phyloP scores from a whole-genome alignment of 2,329 filamentous ascomycete species.

The Neopestalotiopsis sp. region DNA sequence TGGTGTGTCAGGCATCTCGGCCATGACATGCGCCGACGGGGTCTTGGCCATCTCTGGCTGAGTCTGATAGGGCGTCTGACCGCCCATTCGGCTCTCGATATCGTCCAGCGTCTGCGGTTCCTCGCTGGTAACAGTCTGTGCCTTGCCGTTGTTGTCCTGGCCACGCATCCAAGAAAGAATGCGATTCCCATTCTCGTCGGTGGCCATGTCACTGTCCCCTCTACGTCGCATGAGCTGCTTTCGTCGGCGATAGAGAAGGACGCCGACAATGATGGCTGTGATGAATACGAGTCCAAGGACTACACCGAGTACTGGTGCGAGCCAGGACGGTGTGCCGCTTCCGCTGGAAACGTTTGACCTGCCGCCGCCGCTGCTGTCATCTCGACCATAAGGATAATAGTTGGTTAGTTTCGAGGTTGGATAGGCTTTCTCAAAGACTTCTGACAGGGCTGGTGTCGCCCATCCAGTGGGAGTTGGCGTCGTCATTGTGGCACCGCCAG shows the following conservation, averaged over 20 bases:
- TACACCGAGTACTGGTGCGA: constrained; percentile 67
- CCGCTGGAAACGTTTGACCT: constrained; percentile 26
- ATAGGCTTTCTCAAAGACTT: constrained; percentile 62
- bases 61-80: constrained; percentile 25
- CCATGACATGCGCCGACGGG: constrained; percentile 25
- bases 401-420: constrained; percentile 59
- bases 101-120: constrained; percentile 43
- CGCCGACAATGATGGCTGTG: constrained; percentile 54
- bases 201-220: constrained; percentile 44
- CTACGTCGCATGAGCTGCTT: constrained; percentile 45
- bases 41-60: constrained; percentile 16
- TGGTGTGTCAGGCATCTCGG: constrained; percentile 49
- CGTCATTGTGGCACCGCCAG: constrained; percentile 73
- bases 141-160: constrained; percentile 48
- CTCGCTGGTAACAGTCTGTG: constrained; percentile 53
- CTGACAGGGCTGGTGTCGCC: constrained; percentile 51
- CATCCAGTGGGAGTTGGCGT: constrained; percentile 66
- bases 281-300: constrained; percentile 64
- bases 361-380: constrained; percentile 33
- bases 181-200: constrained; percentile 52
- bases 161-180: constrained; percentile 60
- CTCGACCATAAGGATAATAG: constrained; percentile 64
- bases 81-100: constrained; percentile 38
- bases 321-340: constrained; percentile 57
- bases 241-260: constrained; percentile 59